Percentiles rank a stretch among this genome's conserved stretches.
Conservation (phyloP, 495 filamentous ascomycete genomes). For the Neurospora hispaniola region DNA sequence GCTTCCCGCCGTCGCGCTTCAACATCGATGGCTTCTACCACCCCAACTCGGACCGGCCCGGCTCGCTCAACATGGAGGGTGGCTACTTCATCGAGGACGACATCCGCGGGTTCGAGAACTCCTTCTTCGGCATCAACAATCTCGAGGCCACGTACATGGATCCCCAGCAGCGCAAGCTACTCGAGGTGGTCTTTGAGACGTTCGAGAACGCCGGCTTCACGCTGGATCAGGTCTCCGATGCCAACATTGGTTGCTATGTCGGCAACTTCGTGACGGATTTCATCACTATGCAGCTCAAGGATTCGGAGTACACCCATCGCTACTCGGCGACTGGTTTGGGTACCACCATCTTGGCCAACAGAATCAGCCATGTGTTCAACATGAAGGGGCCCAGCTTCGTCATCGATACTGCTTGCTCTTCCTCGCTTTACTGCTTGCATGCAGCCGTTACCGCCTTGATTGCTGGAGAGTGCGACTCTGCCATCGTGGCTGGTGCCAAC, state of each 20-base stretch:
- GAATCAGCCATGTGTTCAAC: constrained; percentile 41
- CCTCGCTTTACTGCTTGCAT: constrained; percentile 42
- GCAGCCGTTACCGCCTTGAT: constrained; percentile 40
- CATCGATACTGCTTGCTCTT: constrained; percentile 47
- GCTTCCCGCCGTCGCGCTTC: constrained; percentile 51
- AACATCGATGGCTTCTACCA: constrained; percentile 51
- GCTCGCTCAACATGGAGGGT: constrained; percentile 26
- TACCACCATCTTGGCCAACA: constrained; percentile 31
- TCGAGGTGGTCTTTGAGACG: constrained; percentile 41
- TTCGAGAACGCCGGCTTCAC: constrained; percentile 44
- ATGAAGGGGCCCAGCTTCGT: constrained; percentile 29
- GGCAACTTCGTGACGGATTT: constrained; percentile 60
- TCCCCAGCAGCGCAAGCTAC: constrained; percentile 40
- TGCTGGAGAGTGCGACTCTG: constrained; percentile 22
- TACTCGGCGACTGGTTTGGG: constrained; percentile 22
- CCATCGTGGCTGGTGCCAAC: constrained; percentile 42
- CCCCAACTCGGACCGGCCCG: constrained; percentile 34
- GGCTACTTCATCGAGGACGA: constrained; percentile 56
- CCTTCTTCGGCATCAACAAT: constrained; percentile 40
- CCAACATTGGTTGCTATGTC: constrained; percentile 40
- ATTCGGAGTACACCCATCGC: constrained; percentile 8
- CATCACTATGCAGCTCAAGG: constrained; percentile 35
- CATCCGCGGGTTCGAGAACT: constrained; percentile 34
- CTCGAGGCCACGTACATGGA: constrained; percentile 41
- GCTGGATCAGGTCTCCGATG: constrained; percentile 5